Base-by-base conservation (phyloP, 2,329 filamentous ascomycete species). In the Penicillium sp. region DNA sequence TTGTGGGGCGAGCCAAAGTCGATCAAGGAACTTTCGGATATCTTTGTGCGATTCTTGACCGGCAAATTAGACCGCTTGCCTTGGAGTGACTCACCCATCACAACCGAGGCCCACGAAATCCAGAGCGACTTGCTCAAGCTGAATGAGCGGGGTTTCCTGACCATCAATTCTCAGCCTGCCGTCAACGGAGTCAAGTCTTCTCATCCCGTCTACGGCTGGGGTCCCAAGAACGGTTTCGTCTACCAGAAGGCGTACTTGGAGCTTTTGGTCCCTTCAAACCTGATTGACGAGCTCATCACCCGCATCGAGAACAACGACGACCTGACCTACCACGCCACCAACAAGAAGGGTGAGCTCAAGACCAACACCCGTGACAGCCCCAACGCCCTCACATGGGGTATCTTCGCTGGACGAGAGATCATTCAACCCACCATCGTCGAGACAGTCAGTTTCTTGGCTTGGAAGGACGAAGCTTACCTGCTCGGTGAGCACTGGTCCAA, bases 361-460 rank as follows among this genome's bases (percentile, higher is more conserved):
- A 94, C 91, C 27, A 97, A 99, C 68, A 87, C 91, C 1, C 86
- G 87, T 8, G 84, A 86, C 21, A 90, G 91, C 5, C 94, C 94
- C 36, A 99, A 99, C 67, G 94, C 94, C n/a, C 90, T 99, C 46
- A 99, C 94, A 1, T 99, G 94, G 94, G 94, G 94, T 75, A 95
- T 99, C 32, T 99, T 97, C 79, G 93, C 94, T 0, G 94, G 94
- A 54, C 96, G 97, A 73, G 94, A 99, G 75, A 97, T 99, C 69
- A 92, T 99, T n/a, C 94, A 99, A 74, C 94, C 94, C 13, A 99
- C 94, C n/a, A 97, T 99, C 66, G 94, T 99, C 48, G 94, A 99
- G 77, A 95, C 90, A 16, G 88, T 99, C 72, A 96, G 90, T 72
- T 99, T 99, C 83, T 80, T 99, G 50, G 94, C 94, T 2, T 99